Evolutionary conservation across 1,139 yeast genomes (phyloP).

Genomic region (Geotrichum klebahnii): DNA sequence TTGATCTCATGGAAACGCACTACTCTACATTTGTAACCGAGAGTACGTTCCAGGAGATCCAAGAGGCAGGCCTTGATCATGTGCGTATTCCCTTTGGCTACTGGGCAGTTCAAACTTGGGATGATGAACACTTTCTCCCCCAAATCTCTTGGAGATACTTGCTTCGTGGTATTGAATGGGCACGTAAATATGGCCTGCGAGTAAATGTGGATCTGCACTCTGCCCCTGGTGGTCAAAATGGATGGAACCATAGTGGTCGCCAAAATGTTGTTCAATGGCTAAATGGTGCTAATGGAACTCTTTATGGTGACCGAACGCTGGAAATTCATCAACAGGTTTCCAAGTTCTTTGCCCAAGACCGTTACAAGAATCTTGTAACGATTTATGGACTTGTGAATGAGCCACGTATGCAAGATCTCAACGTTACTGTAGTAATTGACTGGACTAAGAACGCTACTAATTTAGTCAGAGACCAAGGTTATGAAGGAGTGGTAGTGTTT

Average conservation of each 20-base stretch:
- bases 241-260: constrained; percentile 84
- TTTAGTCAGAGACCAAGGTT: constrained; percentile 33
- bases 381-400: constrained; percentile 75
- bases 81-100: constrained; percentile 89
- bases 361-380: constrained; percentile 64
- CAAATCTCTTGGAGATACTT: constrained; percentile 71
- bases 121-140: constrained; percentile 64
- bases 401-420: constrained; percentile 36
- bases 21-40: constrained; percentile 75
- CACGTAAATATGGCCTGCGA: constrained; percentile 55
- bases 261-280: constrained; percentile 65
- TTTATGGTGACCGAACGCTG: constrained; percentile 34
- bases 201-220: constrained; percentile 89
- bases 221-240: constrained; percentile 89
- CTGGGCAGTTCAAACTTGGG: constrained; percentile 72
- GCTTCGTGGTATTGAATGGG: constrained; percentile 73
- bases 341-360: constrained; percentile 59
- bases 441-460: constrained; percentile 39
- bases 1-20: constrained; percentile 50
- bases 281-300: constrained; percentile 39
- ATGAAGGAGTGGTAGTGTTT: constrained; percentile 33
- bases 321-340: constrained; percentile 46
- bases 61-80: constrained; percentile 68
- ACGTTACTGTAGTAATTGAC: constrained; percentile 30
- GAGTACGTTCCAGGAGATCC: constrained; percentile 59